Conservation (phyloP, 2,329 filamentous ascomycete genomes). For the Microcyclosporella mali region DNA sequence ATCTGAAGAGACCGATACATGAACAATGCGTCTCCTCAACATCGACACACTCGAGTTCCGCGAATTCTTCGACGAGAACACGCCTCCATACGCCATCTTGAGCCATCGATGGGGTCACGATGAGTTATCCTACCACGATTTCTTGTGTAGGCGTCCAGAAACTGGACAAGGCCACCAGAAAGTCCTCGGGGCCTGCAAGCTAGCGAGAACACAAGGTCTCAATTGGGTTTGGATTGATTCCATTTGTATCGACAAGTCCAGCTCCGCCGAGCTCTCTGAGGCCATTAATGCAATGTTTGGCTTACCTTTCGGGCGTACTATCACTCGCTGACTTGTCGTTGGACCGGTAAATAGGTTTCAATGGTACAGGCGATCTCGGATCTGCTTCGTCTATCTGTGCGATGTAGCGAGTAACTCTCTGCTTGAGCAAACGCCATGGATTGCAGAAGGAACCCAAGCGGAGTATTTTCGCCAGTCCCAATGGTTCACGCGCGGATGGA, state of each 20-base stretch:
- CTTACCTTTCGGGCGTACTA: too few species aligned
- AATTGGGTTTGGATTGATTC: slow-evolving; percentile 20
- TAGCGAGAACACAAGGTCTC: slow-evolving; percentile 4
- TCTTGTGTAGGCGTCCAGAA: background rate
- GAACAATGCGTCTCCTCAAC: slow-evolving; percentile 11
- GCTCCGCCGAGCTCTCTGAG: slow-evolving; percentile 14
- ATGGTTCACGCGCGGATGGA: background rate
- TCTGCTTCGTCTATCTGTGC: background rate
- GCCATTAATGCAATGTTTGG: background rate
- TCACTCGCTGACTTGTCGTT: too few species aligned
- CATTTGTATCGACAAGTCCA: slow-evolving; percentile 21
- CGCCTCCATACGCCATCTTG: slow-evolving; percentile 11
- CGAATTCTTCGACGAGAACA: slow-evolving; percentile 5
- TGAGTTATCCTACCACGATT: slow-evolving; percentile 9
- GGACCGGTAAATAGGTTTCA: too few species aligned
- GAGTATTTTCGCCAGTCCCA: background rate
- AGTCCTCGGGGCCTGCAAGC: background rate
- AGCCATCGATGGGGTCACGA: slow-evolving; percentile 13
- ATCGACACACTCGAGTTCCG: background rate
- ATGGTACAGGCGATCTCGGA: too few species aligned
- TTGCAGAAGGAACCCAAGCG: too few species aligned
- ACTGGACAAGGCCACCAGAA: background rate
- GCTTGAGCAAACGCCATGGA: too few species aligned
- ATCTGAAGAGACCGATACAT: too few species aligned
- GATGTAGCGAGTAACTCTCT: too few species aligned